Conservation (phyloP, 2,329 filamentous ascomycete species). For the Tolypocladium sp. region DNA sequence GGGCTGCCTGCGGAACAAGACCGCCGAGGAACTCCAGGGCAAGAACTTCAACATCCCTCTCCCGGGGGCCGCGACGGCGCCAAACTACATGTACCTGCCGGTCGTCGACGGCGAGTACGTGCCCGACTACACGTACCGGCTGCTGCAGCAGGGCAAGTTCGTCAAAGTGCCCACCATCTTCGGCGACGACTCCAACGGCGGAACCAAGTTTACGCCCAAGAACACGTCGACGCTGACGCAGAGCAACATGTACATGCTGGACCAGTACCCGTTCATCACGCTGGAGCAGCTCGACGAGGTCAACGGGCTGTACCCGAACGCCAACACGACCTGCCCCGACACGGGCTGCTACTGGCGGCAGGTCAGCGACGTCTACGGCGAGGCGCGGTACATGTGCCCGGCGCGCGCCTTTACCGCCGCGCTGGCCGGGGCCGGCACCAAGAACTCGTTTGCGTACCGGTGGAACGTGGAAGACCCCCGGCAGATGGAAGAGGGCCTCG, state of each 20-base stretch:
- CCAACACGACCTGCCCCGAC: slow-evolving; percentile 20
- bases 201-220: slow-evolving; percentile 24
- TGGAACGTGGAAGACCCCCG: slow-evolving; percentile 56
- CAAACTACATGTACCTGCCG: slow-evolving; percentile 45
- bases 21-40: slow-evolving; percentile 29
- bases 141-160: slow-evolving; percentile 39
- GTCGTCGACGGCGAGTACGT: slow-evolving; percentile 46
- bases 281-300: slow-evolving; percentile 20
- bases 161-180: slow-evolving; percentile 44
- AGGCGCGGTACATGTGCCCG: slow-evolving; percentile 26
- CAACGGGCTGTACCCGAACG: slow-evolving; percentile 24
- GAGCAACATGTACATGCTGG: slow-evolving; percentile 22
- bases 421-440: slow-evolving; percentile 20
- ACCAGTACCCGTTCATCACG: slow-evolving; percentile 23
- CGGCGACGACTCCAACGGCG: slow-evolving; percentile 28
- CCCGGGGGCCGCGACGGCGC: slow-evolving; percentile 18
- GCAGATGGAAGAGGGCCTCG: slow-evolving; percentile 42
- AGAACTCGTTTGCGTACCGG: slow-evolving; percentile 55
- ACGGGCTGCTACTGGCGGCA: slow-evolving; percentile 28
- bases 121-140: slow-evolving; percentile 37
- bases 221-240: slow-evolving; percentile 20
- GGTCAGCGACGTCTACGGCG: slow-evolving; percentile 23
- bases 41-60: slow-evolving; percentile 29
- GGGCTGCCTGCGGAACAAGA: slow-evolving; percentile 34
- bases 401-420: slow-evolving; percentile 19